phyloP scores from a whole-genome alignment of 2,329 filamentous ascomycete species.

The Fusarium sp. region DNA sequence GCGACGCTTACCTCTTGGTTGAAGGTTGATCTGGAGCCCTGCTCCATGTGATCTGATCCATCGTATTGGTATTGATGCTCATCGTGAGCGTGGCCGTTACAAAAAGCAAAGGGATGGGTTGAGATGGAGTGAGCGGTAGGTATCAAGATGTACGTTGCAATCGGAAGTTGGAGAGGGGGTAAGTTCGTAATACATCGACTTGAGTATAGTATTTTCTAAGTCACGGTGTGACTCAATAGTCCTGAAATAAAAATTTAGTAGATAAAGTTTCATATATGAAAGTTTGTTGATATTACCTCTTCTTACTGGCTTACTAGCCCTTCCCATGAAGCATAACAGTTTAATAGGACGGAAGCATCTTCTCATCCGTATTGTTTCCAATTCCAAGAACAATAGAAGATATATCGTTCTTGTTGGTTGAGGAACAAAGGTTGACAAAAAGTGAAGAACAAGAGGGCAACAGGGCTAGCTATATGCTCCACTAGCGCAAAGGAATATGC shows the following conservation, averaged over 20 bases:
- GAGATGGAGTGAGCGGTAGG: too few relatives aligned
- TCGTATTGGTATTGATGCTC: too few relatives aligned
- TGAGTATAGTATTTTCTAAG: too few relatives aligned
- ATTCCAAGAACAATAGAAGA: accelerated
- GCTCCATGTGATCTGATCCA: too few relatives aligned
- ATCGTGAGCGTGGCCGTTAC: accelerated
- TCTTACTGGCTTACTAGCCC: background rate
- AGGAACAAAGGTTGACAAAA: accelerated
- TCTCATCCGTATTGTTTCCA: background rate
- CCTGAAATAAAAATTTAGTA: background rate
- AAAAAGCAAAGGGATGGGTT: too few relatives aligned
- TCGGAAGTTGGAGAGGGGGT: accelerated
- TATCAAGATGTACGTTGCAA: accelerated
- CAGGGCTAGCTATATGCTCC: background rate
- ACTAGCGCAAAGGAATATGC: accelerated
- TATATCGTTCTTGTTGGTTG: accelerated
- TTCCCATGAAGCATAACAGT: background rate
- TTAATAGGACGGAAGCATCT: background rate
- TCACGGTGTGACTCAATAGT: background rate
- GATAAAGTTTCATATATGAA: background rate
- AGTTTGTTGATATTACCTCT: background rate
- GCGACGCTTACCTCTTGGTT: background rate
- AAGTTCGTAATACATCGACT: accelerated
- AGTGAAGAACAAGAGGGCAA: background rate
- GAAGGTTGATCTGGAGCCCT: too few relatives aligned